Evolutionary conservation across 768 basidiomycete genomes (phyloP).

Genomic region (Xerocomus potaroensis): DNA sequence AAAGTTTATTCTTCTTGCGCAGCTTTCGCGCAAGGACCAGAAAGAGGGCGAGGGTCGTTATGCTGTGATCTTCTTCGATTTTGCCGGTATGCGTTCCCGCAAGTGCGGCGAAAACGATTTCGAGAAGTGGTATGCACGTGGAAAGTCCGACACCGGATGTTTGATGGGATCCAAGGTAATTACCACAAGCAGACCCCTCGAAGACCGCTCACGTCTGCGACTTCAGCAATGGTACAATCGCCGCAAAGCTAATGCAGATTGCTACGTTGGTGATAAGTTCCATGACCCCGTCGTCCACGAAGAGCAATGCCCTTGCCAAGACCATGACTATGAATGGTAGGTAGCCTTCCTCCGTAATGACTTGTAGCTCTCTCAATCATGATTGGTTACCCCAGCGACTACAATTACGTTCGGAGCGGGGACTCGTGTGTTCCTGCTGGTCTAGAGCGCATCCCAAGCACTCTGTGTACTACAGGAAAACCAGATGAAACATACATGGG

Average conservation of each 20-base stretch:
- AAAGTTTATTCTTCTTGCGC: conserved; percentile 88
- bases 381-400: conserved; percentile 56
- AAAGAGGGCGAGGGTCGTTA: conserved; percentile 51
- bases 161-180: conserved; percentile 91
- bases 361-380: not conserved
- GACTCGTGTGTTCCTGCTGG: conserved; percentile 79
- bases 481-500: conserved; percentile 68
- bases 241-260: conserved; percentile 76
- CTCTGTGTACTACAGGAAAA: conserved; percentile 51
- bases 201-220: not conserved
- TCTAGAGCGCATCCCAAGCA: conserved; percentile 81
- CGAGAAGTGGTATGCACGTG: conserved; percentile 84
- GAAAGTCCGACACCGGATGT: conserved; percentile 61
- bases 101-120: conserved; percentile 73
- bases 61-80: conserved; percentile 79
- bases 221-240: conserved; percentile 89
- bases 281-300: conserved; percentile 79
- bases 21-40: conserved; percentile 60
- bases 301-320: conserved; percentile 77
- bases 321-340: conserved; percentile 93
- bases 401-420: conserved; percentile 77
- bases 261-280: conserved; percentile 90
- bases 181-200: not conserved
- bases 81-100: conserved; percentile 58
- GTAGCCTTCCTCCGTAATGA: conserved; percentile 24